phyloP scores from a whole-genome alignment of 106 monocot species.

The Phalaenopsis aphrodite region DNA sequence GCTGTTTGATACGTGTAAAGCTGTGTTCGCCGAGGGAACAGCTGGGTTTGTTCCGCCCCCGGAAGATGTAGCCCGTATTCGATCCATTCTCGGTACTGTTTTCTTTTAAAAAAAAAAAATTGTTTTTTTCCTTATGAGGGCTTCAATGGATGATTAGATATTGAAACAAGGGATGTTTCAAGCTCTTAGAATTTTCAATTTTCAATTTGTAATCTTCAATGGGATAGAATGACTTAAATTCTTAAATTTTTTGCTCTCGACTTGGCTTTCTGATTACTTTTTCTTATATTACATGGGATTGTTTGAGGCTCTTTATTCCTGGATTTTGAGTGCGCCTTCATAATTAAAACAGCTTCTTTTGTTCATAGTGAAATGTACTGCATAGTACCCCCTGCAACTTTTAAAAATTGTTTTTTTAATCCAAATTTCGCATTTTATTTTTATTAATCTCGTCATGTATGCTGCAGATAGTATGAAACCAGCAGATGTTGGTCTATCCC shows the following conservation, averaged over 20 bases:
- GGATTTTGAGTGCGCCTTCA: background rate
- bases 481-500: constrained; percentile 31
- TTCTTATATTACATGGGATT: too few relatives aligned
- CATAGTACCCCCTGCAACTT: background rate
- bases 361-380: background rate
- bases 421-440: background rate
- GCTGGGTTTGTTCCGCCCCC: constrained; percentile 50
- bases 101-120: background rate
- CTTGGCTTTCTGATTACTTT: too few relatives aligned
- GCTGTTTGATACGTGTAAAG: constrained; percentile 60
- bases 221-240: background rate
- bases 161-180: background rate
- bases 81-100: constrained; percentile 51
- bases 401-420: background rate
- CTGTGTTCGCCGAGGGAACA: constrained; percentile 49
- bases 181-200: background rate
- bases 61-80: constrained; percentile 35
- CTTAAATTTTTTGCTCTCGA: background rate
- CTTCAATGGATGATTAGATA: background rate
- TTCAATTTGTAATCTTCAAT: background rate
- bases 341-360: background rate
- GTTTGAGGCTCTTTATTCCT: too few relatives aligned
- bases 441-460: background rate
- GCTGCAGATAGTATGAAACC: constrained; percentile 39
- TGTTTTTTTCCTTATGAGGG: background rate